Evolutionary conservation across 2,329 filamentous ascomycete genomes (phyloP).

Genomic region (Cercospora brassicicola): DNA sequence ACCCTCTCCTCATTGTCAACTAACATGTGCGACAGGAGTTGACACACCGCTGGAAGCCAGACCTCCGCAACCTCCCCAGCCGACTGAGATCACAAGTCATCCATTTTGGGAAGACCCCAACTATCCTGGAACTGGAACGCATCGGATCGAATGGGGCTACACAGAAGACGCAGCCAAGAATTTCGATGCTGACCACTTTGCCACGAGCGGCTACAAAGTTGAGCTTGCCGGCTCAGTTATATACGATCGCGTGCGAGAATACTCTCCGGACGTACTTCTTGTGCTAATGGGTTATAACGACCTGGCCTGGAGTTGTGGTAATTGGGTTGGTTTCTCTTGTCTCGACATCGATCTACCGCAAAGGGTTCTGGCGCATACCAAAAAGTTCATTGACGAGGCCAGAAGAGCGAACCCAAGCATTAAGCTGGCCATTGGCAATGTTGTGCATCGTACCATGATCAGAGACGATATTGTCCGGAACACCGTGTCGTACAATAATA

Average conservation of each 20-base stretch:
- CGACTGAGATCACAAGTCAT: background rate
- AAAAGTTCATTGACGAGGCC: slow-evolving; percentile 37
- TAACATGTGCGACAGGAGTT: background rate
- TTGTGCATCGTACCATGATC: slow-evolving; percentile 24
- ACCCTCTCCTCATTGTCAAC: background rate
- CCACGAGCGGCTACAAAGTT: slow-evolving; percentile 36
- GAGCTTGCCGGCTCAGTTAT: slow-evolving; percentile 36
- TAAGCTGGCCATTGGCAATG: slow-evolving; percentile 25
- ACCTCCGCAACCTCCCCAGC: slow-evolving; percentile 30
- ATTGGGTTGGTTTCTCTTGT: slow-evolving; percentile 4
- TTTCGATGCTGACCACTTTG: slow-evolving; percentile 28
- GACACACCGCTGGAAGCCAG: background rate
- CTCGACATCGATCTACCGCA: background rate
- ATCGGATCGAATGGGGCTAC: slow-evolving; percentile 36
- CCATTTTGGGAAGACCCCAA: slow-evolving; percentile 5
- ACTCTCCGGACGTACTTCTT: slow-evolving; percentile 38
- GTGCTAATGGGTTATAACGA: slow-evolving; percentile 32
- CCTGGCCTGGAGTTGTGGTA: slow-evolving; percentile 25
- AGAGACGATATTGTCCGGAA: slow-evolving; percentile 24
- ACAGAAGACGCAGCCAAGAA: slow-evolving; percentile 31
- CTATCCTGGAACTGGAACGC: slow-evolving; percentile 7
- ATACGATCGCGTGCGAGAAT: slow-evolving; percentile 31
- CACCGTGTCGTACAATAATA: slow-evolving; percentile 25
- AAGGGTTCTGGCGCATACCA: slow-evolving; percentile 11
- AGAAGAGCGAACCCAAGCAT: slow-evolving; percentile 32